Conservation (phyloP, 2,329 filamentous ascomycete genomes). For the Ophiostoma triangulosporum region DNA sequence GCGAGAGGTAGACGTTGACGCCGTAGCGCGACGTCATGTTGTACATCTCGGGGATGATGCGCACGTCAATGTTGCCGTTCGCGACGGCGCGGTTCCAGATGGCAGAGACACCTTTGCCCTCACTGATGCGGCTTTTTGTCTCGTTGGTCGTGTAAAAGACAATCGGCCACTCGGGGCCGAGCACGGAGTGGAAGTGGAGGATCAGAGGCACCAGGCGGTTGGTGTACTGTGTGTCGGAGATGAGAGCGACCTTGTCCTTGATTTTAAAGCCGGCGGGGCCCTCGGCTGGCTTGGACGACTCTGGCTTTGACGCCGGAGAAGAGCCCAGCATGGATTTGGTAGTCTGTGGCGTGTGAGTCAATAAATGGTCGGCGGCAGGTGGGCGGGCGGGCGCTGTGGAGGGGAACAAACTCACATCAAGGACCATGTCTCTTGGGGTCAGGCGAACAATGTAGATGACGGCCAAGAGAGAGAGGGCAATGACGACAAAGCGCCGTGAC, state of each 20-base stretch:
- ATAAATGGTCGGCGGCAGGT: too few species aligned
- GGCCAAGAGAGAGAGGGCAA: slow-evolving; percentile 9
- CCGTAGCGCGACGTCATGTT: slow-evolving; percentile 21
- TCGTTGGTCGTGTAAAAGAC: slow-evolving; percentile 28
- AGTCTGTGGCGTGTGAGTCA: background rate
- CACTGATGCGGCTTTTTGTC: slow-evolving; percentile 3
- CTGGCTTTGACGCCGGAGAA: too few species aligned
- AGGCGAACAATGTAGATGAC: slow-evolving; percentile 13
- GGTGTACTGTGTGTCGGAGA: slow-evolving; percentile 29
- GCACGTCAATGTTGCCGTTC: slow-evolving; percentile 23
- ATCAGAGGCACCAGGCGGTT: slow-evolving; percentile 23
- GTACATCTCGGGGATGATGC: slow-evolving; percentile 23
- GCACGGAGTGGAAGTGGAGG: slow-evolving; percentile 21
- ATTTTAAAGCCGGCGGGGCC: slow-evolving; percentile 5
- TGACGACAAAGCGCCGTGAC: slow-evolving; percentile 9
- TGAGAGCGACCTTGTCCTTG: slow-evolving; percentile 15
- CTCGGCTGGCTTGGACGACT: background rate
- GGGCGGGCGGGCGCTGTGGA: too few species aligned
- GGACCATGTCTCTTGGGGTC: slow-evolving; percentile 8
- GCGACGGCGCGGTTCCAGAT: slow-evolving; percentile 25
- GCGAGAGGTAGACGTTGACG: slow-evolving; percentile 25
- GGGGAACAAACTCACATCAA: background rate
- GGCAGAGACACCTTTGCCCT: slow-evolving; percentile 17
- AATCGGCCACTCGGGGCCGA: slow-evolving; percentile 31
- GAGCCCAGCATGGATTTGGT: slow-evolving; percentile 1